These are phyloP conservation scores for Pisolithus tinctorius DNA, from an alignment of 768 basidiomycete species.

Conservation along the genomic window DNA sequence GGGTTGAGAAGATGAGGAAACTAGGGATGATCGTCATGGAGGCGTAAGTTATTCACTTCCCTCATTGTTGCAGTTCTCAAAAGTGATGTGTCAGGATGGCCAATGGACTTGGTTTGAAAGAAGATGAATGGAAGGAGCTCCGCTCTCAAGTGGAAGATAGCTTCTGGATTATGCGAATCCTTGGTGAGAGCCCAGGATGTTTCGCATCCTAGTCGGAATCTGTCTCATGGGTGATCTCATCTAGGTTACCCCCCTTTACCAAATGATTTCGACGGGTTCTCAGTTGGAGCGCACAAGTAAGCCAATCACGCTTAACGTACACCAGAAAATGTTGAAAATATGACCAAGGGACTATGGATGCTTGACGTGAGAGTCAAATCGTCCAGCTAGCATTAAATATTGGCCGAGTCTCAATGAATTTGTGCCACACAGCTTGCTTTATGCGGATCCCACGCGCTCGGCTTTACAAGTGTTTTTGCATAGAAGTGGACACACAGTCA, in stretches of 20 bases:
- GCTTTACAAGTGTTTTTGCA: constrained; percentile 79
- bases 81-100: constrained; percentile 55
- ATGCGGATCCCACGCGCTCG: constrained; percentile 70
- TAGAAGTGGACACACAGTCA: constrained; percentile 29
- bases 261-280: constrained; percentile 70
- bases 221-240: background rate
- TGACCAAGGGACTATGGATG: constrained; percentile 78
- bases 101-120: constrained; percentile 65
- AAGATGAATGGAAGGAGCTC: constrained; percentile 63
- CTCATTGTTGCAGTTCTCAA: background rate
- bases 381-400: background rate
- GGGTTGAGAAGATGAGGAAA: constrained; percentile 82
- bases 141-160: constrained; percentile 69
- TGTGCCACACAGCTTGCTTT: constrained; percentile 56
- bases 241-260: constrained; percentile 88
- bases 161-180: constrained; percentile 86
- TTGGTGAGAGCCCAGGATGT: constrained; percentile 47
- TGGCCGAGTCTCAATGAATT: background rate
- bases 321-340: constrained; percentile 3
- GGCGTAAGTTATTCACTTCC: constrained; percentile 46
- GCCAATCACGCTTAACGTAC: background rate
- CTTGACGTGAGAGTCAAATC: constrained; percentile 51
- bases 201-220: background rate
- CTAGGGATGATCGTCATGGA: constrained; percentile 81
- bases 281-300: constrained; percentile 88